Base-by-base conservation (phyloP, 2,329 filamentous ascomycete genomes). In the Ophiostoma tasmaniense region DNA sequence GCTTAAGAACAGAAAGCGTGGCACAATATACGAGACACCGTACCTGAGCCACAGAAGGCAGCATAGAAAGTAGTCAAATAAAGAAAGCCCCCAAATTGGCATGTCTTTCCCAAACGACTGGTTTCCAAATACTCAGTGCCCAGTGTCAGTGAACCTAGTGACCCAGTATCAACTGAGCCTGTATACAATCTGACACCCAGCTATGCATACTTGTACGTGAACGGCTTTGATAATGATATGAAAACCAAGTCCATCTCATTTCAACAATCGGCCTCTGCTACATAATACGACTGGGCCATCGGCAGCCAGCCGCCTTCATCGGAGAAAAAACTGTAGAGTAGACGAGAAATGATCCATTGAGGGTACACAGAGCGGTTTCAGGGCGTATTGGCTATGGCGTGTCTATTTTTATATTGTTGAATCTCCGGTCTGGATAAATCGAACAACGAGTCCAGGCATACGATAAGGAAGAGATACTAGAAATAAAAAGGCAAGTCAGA, bases 61-160 rank as follows among this genome's bases (percentile, higher is more conserved):
- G 42, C 42, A n/a, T 45, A 45, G 42, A 45, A 45, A n/a, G 20
- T 20, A 45, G 42, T 7, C 22, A 59, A 59, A 59, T 11, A 28
- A 50, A 64, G 37, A 55, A 42, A 64, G 39, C 65, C 65, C 55
- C 55, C 66, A 67, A 69, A 66, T 66, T 55, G 37, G 66, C 20
- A 62, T 66, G 68, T 69, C 64, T 69, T 39, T 45, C 68, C 52
- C 67, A 20, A 64, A 42, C 17, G 17, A 2, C 33, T 55, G 50
- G 50, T 35, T 35, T 45, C 7, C 42, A 45, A 45, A 45, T n/a
- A 45, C 39, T 13, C 39, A 42, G 39, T 42, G 39, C 17, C 17
- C 13, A 42, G 39, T 20, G 39, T 42, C 5, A 42, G 39, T 42
- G 14, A 42, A 42, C 14, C 39, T 42, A 42, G 39, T 42, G 39